Percentiles rank a stretch among this genome's conserved stretches.
phyloP scores from a whole-genome alignment of 352 stramenopile species.

The Phytopythium vexans region DNA sequence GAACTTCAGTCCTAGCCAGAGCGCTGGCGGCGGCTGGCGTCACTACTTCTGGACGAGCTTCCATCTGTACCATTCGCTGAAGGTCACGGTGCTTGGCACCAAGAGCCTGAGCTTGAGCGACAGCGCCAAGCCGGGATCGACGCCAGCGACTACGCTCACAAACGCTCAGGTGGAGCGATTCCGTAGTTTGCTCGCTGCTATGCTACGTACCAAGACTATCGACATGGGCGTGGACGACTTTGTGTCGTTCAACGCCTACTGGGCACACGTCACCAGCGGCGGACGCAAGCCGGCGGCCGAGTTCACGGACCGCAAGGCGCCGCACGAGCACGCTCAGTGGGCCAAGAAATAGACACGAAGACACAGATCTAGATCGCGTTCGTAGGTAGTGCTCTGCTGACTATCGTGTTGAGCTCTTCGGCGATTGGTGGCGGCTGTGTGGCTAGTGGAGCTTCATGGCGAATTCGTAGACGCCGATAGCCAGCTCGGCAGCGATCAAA shows the following conservation, averaged over 20 bases:
- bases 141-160: slow-evolving; percentile 35
- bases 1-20: slow-evolving; percentile 71
- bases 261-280: slow-evolving; percentile 69
- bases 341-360: slow-evolving; percentile 36
- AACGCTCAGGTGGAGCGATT: slow-evolving; percentile 56
- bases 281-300: slow-evolving; percentile 59
- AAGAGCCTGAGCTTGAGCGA: slow-evolving; percentile 59
- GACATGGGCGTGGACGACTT: slow-evolving; percentile 69
- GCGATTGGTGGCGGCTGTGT: too few relatives aligned
- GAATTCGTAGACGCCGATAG: slow-evolving; percentile 86
- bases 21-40: slow-evolving; percentile 44
- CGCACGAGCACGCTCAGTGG: slow-evolving; percentile 84
- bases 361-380: slow-evolving; percentile 3
- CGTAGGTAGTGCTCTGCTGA: too few relatives aligned
- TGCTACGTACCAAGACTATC: slow-evolving; percentile 78
- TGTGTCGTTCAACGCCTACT: slow-evolving; percentile 82
- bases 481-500: slow-evolving; percentile 93
- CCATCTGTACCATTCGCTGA: slow-evolving; percentile 65
- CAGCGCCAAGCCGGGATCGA: slow-evolving; percentile 21
- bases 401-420: too few relatives aligned
- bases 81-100: slow-evolving; percentile 55
- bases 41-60: slow-evolving; percentile 70
- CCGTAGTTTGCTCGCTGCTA: slow-evolving; percentile 60
- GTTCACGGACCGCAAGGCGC: slow-evolving; percentile 83
- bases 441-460: slow-evolving; percentile 52